Percentiles rank a stretch among this genome's conserved stretches.
Evolutionary conservation across 805 yeast species (phyloP).

Genomic region (Pichia heedii): DNA sequence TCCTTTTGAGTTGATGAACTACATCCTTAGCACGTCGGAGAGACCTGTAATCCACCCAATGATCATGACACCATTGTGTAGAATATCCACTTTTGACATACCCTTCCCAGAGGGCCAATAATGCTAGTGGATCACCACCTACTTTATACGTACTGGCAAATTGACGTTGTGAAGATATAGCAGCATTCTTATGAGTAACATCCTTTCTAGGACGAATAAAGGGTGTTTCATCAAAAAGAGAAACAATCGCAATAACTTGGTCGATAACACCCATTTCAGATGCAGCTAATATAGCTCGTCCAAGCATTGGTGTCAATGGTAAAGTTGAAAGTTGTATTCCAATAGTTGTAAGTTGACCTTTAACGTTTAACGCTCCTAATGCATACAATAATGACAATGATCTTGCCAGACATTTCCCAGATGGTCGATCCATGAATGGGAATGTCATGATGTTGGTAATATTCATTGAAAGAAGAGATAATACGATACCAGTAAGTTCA

Average conservation of each 20-base stretch:
- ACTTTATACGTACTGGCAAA: slow-evolving; percentile 17
- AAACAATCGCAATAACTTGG: not conserved
- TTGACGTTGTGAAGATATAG: not conserved
- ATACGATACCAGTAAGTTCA: slow-evolving; percentile 66
- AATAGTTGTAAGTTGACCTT: slow-evolving; percentile 65
- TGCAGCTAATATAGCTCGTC: not conserved
- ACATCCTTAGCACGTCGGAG: slow-evolving; percentile 61
- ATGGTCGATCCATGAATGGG: slow-evolving; percentile 89
- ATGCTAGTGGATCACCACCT: slow-evolving; percentile 72
- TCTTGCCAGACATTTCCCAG: slow-evolving; percentile 57
- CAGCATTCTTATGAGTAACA: not conserved
- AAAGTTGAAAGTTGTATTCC: slow-evolving; percentile 87
- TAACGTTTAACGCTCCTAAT: slow-evolving; percentile 74
- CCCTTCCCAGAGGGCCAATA: slow-evolving; percentile 65
- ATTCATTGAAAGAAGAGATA: slow-evolving; percentile 74
- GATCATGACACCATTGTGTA: slow-evolving; percentile 76
- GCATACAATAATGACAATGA: slow-evolving; percentile 79
- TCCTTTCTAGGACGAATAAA: not conserved
- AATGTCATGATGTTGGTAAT: slow-evolving; percentile 72
- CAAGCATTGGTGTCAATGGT: slow-evolving; percentile 82
- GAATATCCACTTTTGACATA: slow-evolving; percentile 67
- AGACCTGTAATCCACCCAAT: slow-evolving; percentile 69
- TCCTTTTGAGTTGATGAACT: slow-evolving; percentile 53
- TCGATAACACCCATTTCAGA: not conserved
- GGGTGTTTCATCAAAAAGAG: not conserved